phyloP scores from a whole-genome alignment of 1,284 basidiomycete species.

The Moesziomyces sp. region DNA sequence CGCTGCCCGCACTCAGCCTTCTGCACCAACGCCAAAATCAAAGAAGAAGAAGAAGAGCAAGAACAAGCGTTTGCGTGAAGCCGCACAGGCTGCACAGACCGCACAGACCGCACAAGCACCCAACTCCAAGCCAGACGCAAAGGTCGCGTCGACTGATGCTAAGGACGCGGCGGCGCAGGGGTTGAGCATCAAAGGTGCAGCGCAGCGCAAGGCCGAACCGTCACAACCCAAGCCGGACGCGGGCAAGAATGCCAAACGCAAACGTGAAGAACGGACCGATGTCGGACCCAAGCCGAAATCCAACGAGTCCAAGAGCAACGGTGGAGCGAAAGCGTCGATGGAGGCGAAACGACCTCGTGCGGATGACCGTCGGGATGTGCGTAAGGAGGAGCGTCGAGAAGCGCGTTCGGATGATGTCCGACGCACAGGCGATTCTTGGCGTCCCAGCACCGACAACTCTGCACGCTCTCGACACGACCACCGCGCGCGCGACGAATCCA shows the following conservation, averaged over 20 bases:
- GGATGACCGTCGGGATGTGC: too few species aligned
- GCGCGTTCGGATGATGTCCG: background rate
- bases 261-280: background rate
- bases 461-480: too few species aligned
- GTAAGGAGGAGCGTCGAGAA: background rate
- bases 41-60: conserved; percentile 31
- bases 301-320: too few species aligned
- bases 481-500: background rate
- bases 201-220: conserved; percentile 27
- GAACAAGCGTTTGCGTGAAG: conserved; percentile 18
- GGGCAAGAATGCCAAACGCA: background rate
- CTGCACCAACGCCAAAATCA: background rate
- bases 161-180: conserved; percentile 9
- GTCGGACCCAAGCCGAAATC: too few species aligned
- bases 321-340: too few species aligned
- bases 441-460: background rate
- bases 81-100: conserved; percentile 8
- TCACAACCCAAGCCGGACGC: background rate
- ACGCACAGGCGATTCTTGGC: background rate
- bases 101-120: background rate
- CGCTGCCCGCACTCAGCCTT: background rate
- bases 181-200: conserved; percentile 41
- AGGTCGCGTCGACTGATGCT: background rate
- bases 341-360: too few species aligned
- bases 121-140: background rate